Evolutionary conservation across 177 flowering plant species (phyloP), one percentile per base, ranked within the genome.

Genomic region (Vitis hybrid): DNA sequence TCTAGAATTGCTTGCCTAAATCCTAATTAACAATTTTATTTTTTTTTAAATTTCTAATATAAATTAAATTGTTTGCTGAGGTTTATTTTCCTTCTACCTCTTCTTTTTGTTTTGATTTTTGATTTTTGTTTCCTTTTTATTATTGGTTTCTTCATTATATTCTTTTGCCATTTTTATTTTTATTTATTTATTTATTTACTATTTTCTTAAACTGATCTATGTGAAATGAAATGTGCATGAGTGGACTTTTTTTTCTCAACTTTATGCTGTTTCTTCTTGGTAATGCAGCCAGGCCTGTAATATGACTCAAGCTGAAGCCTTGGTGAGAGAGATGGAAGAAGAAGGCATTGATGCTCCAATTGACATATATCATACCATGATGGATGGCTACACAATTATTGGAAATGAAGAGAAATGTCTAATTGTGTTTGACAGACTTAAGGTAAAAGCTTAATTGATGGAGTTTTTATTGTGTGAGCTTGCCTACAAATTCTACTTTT

Each of bases 321-420:
- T 93, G 79, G 98, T 95, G 52, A 87, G 85, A 75, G 92, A 91
- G 75, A 95, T 95, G 99, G 98, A 95, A 84, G 93, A 85, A 84
- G 90, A 85, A 71, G 99, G 99, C 14, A 93, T 95, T 74, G 98
- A 91, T 85, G 96, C 96, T 79, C 88, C 97, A 48, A 84, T 90
- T 61, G 90, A 86, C 69, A 84, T 93, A 65, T 95, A 93, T 75
- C 99, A 95, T 65, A 91, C 93, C 16, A 93, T 95, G 98, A 95
- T 95, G 99, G 97, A 93, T 80, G 99, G 99, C 64, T 95, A 95
- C 84, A 90, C 97, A 14, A 94, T 88, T 79, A 74, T 86, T 69
- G 85, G 83, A 51, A 72, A 88, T 79, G 97, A 91, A 76, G 88
- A 85, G 10, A 93, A 93, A 83, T 91, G 97, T 70, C 73, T 91